Evolutionary conservation across 163 green algal species (phyloP).

Genomic region (Coccomyxa subellipsoidea): DNA sequence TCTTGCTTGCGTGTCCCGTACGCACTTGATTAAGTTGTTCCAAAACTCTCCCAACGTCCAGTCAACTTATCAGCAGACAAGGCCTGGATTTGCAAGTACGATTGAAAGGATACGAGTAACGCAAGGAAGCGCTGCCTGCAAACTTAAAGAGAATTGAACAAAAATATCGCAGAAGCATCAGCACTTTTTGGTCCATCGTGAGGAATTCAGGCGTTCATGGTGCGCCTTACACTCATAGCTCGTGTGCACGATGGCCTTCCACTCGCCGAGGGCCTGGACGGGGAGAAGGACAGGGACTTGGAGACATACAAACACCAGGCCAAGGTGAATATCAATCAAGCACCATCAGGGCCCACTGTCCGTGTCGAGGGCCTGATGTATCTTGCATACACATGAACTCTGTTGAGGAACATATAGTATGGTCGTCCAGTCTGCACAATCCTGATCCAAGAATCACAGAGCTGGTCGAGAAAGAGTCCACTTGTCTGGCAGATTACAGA

Average conservation of each 20-base stretch:
- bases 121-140: too few relatives aligned
- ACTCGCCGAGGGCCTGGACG: constrained; percentile 94
- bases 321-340: constrained; percentile 64
- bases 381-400: neutral
- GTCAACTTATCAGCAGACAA: too few relatives aligned
- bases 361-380: neutral
- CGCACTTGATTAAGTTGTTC: too few relatives aligned
- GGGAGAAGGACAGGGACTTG: constrained; percentile 86
- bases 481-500: neutral
- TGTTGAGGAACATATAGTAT: neutral
- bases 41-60: too few relatives aligned
- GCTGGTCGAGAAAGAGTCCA: neutral
- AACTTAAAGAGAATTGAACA: too few relatives aligned
- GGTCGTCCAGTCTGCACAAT: too few relatives aligned
- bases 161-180: too few relatives aligned
- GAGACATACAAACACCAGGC: constrained; percentile 92
- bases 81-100: too few relatives aligned
- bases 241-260: constrained; percentile 87
- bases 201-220: constrained; percentile 74
- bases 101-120: too few relatives aligned
- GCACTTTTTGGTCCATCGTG: too few relatives aligned
- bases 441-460: neutral
- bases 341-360: neutral
- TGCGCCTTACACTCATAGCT: constrained; percentile 92
- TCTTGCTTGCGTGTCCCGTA: too few relatives aligned